These are phyloP conservation scores for Aethionema arabicum DNA, from an alignment of 345 rosid species.

Conservation along the genomic window DNA sequence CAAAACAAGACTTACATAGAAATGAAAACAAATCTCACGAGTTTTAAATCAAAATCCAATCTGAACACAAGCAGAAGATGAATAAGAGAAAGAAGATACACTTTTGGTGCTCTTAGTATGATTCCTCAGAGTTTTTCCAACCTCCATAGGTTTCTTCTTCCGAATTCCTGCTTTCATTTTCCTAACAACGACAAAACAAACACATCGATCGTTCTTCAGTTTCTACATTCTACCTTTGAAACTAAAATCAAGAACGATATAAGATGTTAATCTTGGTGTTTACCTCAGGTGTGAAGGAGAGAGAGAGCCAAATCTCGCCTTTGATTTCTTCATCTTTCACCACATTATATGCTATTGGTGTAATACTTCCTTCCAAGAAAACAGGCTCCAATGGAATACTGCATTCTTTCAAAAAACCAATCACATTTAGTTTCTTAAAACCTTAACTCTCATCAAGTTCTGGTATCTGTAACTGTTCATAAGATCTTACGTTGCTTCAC, in stretches of 20 bases:
- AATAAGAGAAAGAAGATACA: conserved; percentile 2
- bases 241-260: conserved; percentile 9
- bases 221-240: background rate
- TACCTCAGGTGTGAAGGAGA: conserved; percentile 67
- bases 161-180: conserved; percentile 34
- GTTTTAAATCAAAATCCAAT: conserved; percentile 17
- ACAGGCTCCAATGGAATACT: conserved; percentile 67
- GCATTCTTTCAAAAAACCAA: conserved; percentile 21
- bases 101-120: background rate
- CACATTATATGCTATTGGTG: conserved; percentile 63
- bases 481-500: conserved; percentile 64
- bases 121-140: too few relatives aligned
- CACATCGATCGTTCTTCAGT: conserved; percentile 6
- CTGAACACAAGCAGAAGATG: conserved; percentile 1
- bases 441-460: background rate
- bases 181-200: conserved; percentile 29
- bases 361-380: conserved; percentile 53
- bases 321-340: conserved; percentile 60
- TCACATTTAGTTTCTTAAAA: background rate
- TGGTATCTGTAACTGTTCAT: background rate
- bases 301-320: conserved; percentile 68
- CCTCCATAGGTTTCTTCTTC: background rate
- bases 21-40: conserved; percentile 4
- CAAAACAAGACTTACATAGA: conserved; percentile 6
- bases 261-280: background rate